Base-by-base conservation (phyloP, 139 green algal species). In the Trebouxia sp. region DNA sequence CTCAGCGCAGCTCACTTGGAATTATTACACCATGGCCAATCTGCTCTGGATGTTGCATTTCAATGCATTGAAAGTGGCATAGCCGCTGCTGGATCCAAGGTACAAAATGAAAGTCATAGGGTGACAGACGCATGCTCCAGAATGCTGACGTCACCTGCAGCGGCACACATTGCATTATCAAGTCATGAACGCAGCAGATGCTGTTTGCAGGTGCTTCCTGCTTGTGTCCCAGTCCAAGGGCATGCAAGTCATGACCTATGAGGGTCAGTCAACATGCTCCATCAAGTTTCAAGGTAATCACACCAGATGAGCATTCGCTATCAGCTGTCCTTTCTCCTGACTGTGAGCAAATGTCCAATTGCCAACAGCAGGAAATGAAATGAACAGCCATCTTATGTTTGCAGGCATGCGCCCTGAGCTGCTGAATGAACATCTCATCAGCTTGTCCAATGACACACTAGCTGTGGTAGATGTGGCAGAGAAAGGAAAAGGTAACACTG, bases 191-290 rank as follows among this genome's bases (percentile, higher is more conserved):
- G n/a, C 50, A 58, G 56, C 24, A 69, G 30, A 32, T 17, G 4
- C 14, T 37, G 30, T 6, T 22, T 45, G 6, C 47, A 79, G 88
- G 69, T 62, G 80, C 83, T 95, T 95, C 77, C 78, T 93, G 35
- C 76, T 92, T 35, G 76, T 91, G 32, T 90, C 93, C 75, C 82
- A 86, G 42, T 76, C 81, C 30, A 72, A 69, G 3, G 90, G 87
- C 42, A 85, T 94, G 30, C 90, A 91, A 83, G 83, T 97, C 28
- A 92, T 86, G 81, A 91, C 86, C 15, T 96, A 96, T 67, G 91
- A 95, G 65, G 92, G 92, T 15, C 84, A 91, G 3, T 84, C 84
- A 78, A 75, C 95, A 24, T 94, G 89, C 83, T 86, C 90, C 53
- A 86, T 90, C 20, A 92, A 92, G 81, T 87, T 88, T 75, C 85